phyloP scores from a whole-genome alignment of 371 early-diverging fungal genomes.

The Synchytrium microbalum region DNA sequence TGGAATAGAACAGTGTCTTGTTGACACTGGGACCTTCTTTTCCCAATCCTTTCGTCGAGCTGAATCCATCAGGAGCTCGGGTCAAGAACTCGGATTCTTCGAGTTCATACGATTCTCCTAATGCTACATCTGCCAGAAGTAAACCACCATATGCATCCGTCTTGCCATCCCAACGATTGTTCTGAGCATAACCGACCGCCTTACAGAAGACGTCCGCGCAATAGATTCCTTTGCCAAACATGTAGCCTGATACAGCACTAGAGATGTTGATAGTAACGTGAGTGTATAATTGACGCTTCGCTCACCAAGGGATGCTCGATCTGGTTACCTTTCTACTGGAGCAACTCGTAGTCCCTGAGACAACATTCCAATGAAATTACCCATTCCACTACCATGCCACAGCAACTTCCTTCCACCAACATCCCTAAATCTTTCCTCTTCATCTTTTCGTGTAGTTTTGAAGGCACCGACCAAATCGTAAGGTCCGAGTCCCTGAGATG shows the following conservation, averaged over 20 bases:
- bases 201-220: conserved; percentile 64
- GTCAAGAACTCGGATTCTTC: conserved; percentile 23
- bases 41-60: conserved; percentile 41
- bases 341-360: conserved; percentile 34
- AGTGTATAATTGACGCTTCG: too few species aligned
- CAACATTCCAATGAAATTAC: conserved; percentile 49
- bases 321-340: conserved; percentile 57
- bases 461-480: too few species aligned
- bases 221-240: conserved; percentile 58
- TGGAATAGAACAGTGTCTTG: conserved; percentile 22
- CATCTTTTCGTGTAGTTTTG: conserved; percentile 35
- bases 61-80: conserved; percentile 11
- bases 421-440: conserved; percentile 32
- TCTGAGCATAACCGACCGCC: conserved; percentile 58
- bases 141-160: conserved; percentile 23
- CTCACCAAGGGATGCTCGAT: too few species aligned
- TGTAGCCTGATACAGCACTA: conserved; percentile 40
- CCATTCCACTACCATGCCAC: conserved; percentile 50
- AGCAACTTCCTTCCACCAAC: conserved; percentile 40
- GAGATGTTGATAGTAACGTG: too few species aligned
- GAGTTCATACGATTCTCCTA: conserved; percentile 36
- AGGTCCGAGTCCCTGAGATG: conserved; percentile 44
- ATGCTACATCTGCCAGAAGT: conserved; percentile 52
- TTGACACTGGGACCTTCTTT: conserved; percentile 30
- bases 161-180: conserved; percentile 7